A percentile compares a stretch with the other conserved stretches of the same genome.
Conservation (phyloP, 2,329 filamentous ascomycete species). For the Rugonectria rugulosa region DNA sequence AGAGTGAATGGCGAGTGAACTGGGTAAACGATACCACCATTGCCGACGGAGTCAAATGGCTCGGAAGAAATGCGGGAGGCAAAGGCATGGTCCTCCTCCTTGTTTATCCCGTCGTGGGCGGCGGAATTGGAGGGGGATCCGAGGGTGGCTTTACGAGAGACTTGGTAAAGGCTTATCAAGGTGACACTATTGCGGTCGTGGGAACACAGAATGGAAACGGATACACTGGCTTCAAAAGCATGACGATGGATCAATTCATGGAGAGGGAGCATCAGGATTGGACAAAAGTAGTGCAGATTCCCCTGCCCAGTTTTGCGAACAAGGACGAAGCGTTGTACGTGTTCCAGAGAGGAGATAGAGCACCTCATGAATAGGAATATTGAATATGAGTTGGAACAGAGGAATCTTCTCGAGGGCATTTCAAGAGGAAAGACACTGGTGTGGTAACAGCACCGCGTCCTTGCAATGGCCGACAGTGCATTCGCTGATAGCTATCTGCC, state of each 20-base stretch:
- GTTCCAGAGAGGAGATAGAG: constrained; percentile 61
- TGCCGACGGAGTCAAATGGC: constrained; percentile 66
- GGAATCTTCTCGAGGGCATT: too few species aligned
- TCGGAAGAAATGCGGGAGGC: constrained; percentile 57
- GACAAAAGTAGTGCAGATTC: constrained; percentile 68
- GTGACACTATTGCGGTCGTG: constrained; percentile 73
- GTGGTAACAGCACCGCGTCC: too few species aligned
- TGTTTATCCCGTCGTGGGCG: constrained; percentile 76
- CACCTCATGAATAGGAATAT: constrained; percentile 33
- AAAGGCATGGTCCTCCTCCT: constrained; percentile 69
- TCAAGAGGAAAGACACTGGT: too few species aligned
- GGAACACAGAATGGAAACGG: constrained; percentile 79
- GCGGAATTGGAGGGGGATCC: constrained; percentile 68
- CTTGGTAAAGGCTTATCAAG: constrained; percentile 67
- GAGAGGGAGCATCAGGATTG: constrained; percentile 63
- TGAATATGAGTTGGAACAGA: constrained; percentile 4
- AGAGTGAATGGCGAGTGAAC: constrained; percentile 71
- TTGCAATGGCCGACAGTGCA: too few species aligned
- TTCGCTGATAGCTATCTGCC: too few species aligned
- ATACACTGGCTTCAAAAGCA: constrained; percentile 72
- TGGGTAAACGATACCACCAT: constrained; percentile 75
- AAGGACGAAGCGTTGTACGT: constrained; percentile 80
- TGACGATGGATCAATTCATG: constrained; percentile 73
- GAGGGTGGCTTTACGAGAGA: constrained; percentile 70
- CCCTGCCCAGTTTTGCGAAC: constrained; percentile 76